Percentiles rank a stretch among this genome's conserved stretches.
These are phyloP conservation scores for Coemansia sp. DNA, from an alignment of 192 early-diverging fungal genomes.

Conservation along the genomic window DNA sequence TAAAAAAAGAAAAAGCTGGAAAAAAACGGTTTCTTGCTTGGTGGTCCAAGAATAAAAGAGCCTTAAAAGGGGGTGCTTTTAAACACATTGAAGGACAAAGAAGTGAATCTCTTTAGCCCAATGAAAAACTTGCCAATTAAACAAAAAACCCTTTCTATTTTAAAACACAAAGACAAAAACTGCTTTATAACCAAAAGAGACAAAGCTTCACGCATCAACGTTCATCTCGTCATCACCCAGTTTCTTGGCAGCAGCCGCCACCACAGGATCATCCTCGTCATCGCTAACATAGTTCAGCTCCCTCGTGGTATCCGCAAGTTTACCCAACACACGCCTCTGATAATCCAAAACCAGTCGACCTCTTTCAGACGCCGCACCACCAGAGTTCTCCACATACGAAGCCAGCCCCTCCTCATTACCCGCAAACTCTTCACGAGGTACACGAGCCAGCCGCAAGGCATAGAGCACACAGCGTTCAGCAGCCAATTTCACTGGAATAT, in stretches of 20 bases:
- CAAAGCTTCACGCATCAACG: neutral
- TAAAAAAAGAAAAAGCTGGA: neutral
- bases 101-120: too few species aligned
- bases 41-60: neutral
- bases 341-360: constrained; percentile 60
- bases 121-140: neutral
- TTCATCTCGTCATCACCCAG: neutral
- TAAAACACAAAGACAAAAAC: too few species aligned
- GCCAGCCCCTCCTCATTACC: constrained; percentile 29
- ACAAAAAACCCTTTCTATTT: too few species aligned
- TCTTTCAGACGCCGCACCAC: constrained; percentile 52
- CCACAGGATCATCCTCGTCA: constrained; percentile 33
- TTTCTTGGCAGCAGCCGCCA: neutral
- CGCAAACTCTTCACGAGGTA: constrained; percentile 22
- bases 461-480: constrained; percentile 82
- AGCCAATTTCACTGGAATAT: constrained; percentile 82
- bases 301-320: constrained; percentile 48
- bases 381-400: constrained; percentile 53
- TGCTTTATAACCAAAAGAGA: neutral
- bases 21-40: neutral
- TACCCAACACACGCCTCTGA: constrained; percentile 60
- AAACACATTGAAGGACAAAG: too few species aligned
- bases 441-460: constrained; percentile 62
- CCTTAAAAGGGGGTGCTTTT: neutral
- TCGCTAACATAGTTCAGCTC: constrained; percentile 53